Base-by-base conservation (phyloP, 176 grass and related monocot species). In the Thinopyrum elongatum region DNA sequence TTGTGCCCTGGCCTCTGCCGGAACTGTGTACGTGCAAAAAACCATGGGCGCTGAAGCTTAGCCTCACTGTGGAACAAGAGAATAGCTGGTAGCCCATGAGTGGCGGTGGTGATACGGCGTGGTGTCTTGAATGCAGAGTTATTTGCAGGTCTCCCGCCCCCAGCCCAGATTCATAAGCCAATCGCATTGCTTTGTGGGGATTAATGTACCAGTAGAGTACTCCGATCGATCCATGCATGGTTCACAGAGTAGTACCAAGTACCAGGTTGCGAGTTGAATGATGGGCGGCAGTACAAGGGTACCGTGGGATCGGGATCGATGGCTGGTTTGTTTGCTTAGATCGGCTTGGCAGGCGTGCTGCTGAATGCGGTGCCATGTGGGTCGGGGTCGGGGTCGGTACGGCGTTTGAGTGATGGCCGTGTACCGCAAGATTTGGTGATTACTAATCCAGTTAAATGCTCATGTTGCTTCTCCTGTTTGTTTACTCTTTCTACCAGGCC, bases 51-150 rank as follows among this genome's bases (percentile, higher is more conserved):
- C 49, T 53, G 49, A 53, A 53, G 49, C 49, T 7, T 53, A 53
- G 49, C 49, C 6, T 16, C 49, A 53, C 16, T 53, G 49, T 19
- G 49, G 49, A 7, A 17, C 49, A 53, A 53, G 49, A 53, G 16
- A 7, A 53, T 53, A 53, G 49, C 16, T 53, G 49, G 16, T 19
- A 53, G 49, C 6, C 49, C 49, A 53, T 53, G 16, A 53, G 19
- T 53, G 49, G 15, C 49, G 46, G 62, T 6, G 76, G 10, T 7
- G 46, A 9, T 88, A 79, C 65, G 66, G 51, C 15, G 27, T 53
- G 65, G 1, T 39, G 65, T 8, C 10, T 51, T 84, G 75, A 80
- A 80, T 80, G 75, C 86, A 19, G 33, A 76, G 70, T 87, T 82
- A 77, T 83, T 60, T 9, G 62, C 67, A 66, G 82, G 81, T 65